These are phyloP conservation scores for Aspergillus brunneoviolaceus DNA, from an alignment of 2,329 filamentous ascomycete genomes.

Conservation along the genomic window DNA sequence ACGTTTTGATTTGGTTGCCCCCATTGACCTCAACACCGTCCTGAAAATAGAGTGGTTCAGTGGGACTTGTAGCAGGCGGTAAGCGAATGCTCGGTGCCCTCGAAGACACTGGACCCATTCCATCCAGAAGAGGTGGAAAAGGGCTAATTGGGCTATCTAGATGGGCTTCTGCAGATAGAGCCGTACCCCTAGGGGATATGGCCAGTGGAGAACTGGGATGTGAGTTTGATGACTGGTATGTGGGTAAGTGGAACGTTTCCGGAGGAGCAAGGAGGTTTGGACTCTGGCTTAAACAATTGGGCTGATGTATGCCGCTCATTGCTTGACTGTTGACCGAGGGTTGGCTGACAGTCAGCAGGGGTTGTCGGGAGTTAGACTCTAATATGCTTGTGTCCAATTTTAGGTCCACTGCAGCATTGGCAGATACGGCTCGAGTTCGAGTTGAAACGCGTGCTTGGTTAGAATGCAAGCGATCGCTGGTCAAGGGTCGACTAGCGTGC, in stretches of 20 bases:
- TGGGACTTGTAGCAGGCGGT: constrained; percentile 46
- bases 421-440: constrained; percentile 57
- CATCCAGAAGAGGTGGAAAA: constrained; percentile 69
- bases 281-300: constrained; percentile 30
- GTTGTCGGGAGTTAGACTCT: constrained; percentile 18
- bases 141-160: constrained; percentile 53
- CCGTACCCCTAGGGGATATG: constrained; percentile 32
- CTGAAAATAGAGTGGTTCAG: constrained; percentile 29
- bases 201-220: constrained; percentile 25
- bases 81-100: constrained; percentile 58
- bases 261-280: constrained; percentile 47
- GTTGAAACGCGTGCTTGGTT: constrained; percentile 23
- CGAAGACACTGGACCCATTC: constrained; percentile 47
- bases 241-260: constrained; percentile 39
- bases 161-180: constrained; percentile 13
- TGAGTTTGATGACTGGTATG: constrained; percentile 30
- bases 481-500: constrained; percentile 26
- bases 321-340: constrained; percentile 32
- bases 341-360: constrained; percentile 42
- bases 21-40: constrained; percentile 43
- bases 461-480: constrained; percentile 27
- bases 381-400: constrained; percentile 45
- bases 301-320: constrained; percentile 21
- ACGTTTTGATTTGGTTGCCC: constrained; percentile 35
- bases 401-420: constrained; percentile 55